Evolutionary conservation across 2,329 filamentous ascomycete species (phyloP).

Genomic region (Monosporascus ibericus): DNA sequence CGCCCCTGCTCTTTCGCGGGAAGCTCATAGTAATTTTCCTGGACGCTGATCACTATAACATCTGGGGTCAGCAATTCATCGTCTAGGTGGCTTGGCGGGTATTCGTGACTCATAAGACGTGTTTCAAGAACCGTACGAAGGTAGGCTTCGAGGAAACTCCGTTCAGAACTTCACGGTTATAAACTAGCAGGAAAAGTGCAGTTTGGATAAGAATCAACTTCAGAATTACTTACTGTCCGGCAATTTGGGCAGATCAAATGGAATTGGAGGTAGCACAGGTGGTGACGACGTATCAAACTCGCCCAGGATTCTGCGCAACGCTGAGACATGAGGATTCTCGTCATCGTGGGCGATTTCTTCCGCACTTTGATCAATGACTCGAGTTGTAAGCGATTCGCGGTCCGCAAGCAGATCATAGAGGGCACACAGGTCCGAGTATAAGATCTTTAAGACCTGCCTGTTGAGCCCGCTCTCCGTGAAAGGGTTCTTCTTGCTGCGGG

Average conservation of each 20-base stretch:
- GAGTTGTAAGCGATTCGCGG: constrained; percentile 68
- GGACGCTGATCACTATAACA: constrained; percentile 47
- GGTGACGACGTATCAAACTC: constrained; percentile 88
- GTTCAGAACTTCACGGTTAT: too few species aligned
- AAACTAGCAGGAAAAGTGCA: too few species aligned
- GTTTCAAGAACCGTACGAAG: too few species aligned
- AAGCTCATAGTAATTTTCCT: constrained; percentile 57
- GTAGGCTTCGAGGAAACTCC: too few species aligned
- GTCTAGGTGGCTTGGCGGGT: too few species aligned
- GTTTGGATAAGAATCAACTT: too few species aligned
- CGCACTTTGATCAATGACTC: constrained; percentile 63
- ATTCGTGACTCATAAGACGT: too few species aligned
- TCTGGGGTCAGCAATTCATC: too few species aligned
- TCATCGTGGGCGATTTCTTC: constrained; percentile 47
- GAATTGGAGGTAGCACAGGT: constrained; percentile 84
- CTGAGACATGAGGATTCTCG: constrained; percentile 57
- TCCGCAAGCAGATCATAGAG: constrained; percentile 88
- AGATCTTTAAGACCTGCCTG: constrained; percentile 68
- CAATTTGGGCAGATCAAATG: constrained; percentile 78
- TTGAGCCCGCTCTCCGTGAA: constrained; percentile 85
- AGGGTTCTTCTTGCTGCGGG: constrained; percentile 83
- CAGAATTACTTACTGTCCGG: constrained; percentile 42
- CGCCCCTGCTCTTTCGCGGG: constrained; percentile 70
- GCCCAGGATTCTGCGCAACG: constrained; percentile 70
- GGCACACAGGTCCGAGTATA: constrained; percentile 81